phyloP scores from a whole-genome alignment of 176 grass and related monocot genomes.

The Carex kokanica region DNA sequence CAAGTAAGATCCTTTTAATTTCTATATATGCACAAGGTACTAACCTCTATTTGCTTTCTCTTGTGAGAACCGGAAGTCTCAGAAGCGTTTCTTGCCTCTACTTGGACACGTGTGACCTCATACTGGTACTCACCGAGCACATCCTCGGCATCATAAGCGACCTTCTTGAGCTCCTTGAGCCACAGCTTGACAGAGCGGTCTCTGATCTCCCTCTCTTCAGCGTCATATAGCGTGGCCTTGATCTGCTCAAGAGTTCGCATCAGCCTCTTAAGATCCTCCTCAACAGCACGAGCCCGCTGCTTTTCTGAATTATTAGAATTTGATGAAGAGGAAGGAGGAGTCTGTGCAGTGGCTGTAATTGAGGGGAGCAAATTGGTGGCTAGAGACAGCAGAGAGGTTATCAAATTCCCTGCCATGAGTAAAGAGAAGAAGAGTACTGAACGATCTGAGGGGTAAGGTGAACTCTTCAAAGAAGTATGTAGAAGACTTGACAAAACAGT shows the following conservation, averaged over 20 bases:
- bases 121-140: background rate
- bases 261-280: background rate
- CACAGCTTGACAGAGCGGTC: background rate
- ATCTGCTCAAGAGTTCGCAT: background rate
- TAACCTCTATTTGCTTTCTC: background rate
- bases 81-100: background rate
- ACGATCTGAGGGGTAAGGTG: too few species aligned
- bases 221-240: background rate
- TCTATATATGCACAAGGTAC: too few species aligned
- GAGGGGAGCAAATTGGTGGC: too few species aligned
- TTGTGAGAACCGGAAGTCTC: background rate
- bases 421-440: too few species aligned
- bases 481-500: too few species aligned
- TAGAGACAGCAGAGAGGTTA: too few species aligned
- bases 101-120: background rate
- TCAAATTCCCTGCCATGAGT: too few species aligned
- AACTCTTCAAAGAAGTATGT: too few species aligned
- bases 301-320: background rate
- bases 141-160: background rate
- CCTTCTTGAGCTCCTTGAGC: background rate
- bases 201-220: background rate
- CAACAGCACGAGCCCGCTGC: background rate
- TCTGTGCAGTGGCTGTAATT: too few species aligned
- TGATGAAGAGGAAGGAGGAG: background rate
- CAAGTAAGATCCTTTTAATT: too few species aligned